These are phyloP conservation scores for Carex littledalei DNA, from an alignment of 176 grass and related monocot species.

Conservation along the genomic window DNA sequence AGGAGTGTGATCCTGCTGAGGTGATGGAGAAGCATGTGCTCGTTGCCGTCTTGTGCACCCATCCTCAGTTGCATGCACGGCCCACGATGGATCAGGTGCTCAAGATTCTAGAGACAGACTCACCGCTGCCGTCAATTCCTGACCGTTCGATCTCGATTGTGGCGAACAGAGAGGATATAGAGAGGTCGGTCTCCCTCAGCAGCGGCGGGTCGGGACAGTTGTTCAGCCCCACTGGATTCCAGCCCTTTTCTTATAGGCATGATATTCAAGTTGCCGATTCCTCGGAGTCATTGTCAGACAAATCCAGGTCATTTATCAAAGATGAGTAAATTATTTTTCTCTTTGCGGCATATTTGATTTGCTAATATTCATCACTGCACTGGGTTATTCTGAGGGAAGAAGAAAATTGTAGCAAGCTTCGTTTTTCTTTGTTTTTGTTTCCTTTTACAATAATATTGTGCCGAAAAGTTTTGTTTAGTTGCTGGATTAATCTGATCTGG, in stretches of 20 bases:
- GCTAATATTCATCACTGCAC: background rate
- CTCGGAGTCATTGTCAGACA: constrained; percentile 28
- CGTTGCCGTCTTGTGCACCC: constrained; percentile 58
- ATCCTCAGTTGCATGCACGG: constrained; percentile 82
- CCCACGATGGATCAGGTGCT: constrained; percentile 89
- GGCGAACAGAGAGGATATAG: constrained; percentile 59
- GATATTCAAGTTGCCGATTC: constrained; percentile 34
- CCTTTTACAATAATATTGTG: background rate
- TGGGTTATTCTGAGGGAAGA: background rate
- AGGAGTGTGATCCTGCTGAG: constrained; percentile 46
- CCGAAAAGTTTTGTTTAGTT: too few relatives aligned
- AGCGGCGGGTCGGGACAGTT: constrained; percentile 50
- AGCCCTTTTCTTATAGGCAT: constrained; percentile 37
- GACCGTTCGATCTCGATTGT: constrained; percentile 57
- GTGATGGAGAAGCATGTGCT: constrained; percentile 85
- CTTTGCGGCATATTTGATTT: background rate
- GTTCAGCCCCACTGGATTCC: constrained; percentile 52
- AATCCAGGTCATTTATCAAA: background rate
- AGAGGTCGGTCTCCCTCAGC: constrained; percentile 41
- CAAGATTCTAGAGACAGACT: constrained; percentile 80
- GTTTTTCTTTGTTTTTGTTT: background rate
- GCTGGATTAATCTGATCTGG: too few relatives aligned
- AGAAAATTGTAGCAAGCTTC: background rate
- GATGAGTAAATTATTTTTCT: background rate
- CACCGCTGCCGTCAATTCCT: constrained; percentile 45